These are phyloP conservation scores for Reutealis trisperma DNA, from an alignment of 345 rosid genomes.

Conservation along the genomic window DNA sequence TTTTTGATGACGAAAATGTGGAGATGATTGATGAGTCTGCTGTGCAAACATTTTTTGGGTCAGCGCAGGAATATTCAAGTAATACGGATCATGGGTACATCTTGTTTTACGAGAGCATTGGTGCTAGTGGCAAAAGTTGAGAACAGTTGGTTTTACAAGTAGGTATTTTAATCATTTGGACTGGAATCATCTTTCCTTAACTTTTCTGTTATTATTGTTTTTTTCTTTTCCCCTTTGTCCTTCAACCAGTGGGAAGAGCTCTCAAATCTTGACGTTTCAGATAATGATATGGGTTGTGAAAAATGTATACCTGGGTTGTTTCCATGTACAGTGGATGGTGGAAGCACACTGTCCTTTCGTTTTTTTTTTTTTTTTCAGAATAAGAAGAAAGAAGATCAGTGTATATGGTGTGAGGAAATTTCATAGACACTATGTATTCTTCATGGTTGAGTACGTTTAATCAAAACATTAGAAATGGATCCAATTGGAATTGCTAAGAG, in stretches of 20 bases:
- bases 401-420: slow-evolving; percentile 44
- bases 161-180: slow-evolving; percentile 48
- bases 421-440: slow-evolving; percentile 31
- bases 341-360: slow-evolving; percentile 44
- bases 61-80: slow-evolving; percentile 93
- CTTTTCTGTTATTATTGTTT: slow-evolving; percentile 22
- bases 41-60: slow-evolving; percentile 95
- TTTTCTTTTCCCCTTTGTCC: slow-evolving; percentile 19
- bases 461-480: slow-evolving; percentile 23
- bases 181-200: slow-evolving; percentile 21
- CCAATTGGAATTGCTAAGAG: slow-evolving; percentile 7
- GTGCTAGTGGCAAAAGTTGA: slow-evolving; percentile 52
- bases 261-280: slow-evolving; percentile 32
- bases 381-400: slow-evolving; percentile 43
- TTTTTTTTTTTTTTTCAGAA: slow-evolving; percentile 31
- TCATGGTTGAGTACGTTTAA: slow-evolving; percentile 33
- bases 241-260: slow-evolving; percentile 34
- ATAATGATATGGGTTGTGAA: slow-evolving; percentile 32
- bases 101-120: slow-evolving; percentile 91
- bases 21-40: slow-evolving; percentile 99
- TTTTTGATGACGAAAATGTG: slow-evolving; percentile 94
- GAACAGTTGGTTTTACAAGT: slow-evolving; percentile 34
- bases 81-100: slow-evolving; percentile 98
- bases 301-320: slow-evolving; percentile 51
- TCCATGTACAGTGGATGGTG: slow-evolving; percentile 64